Conservation (phyloP, 805 yeast species). For the Ogataea angusta region DNA sequence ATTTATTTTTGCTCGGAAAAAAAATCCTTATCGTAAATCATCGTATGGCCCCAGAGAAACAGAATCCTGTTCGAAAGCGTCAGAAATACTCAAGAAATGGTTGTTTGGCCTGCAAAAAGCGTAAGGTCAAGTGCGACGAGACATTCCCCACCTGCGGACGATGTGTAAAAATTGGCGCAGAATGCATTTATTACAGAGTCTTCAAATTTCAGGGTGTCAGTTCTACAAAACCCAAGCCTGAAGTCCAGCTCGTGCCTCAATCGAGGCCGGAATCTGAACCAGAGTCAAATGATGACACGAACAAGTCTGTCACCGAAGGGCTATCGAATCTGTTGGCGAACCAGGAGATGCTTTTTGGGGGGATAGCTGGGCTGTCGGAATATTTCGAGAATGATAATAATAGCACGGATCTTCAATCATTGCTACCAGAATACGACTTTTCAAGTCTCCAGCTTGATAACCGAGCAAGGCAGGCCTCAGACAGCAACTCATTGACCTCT, state of each 20-base stretch:
- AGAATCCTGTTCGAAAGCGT: constrained; percentile 23
- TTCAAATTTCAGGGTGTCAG: constrained; percentile 26
- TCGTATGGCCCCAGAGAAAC: constrained; percentile 3
- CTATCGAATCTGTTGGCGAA: constrained; percentile 18
- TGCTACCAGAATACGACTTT: constrained; percentile 14
- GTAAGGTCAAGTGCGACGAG: constrained; percentile 39
- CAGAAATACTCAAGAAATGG: constrained; percentile 40
- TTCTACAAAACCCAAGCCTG: background rate
- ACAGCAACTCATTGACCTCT: background rate
- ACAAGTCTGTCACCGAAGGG: constrained; percentile 11
- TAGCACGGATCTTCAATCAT: constrained; percentile 5
- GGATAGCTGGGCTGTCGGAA: constrained; percentile 16
- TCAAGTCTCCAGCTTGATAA: background rate
- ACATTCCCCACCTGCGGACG: constrained; percentile 35
- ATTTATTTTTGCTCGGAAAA: background rate
- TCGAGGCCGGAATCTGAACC: background rate
- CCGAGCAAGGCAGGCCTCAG: background rate
- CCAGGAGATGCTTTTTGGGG: constrained; percentile 26
- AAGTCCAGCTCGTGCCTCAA: background rate
- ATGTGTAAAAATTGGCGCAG: constrained; percentile 32
- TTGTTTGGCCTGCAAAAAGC: constrained; percentile 38
- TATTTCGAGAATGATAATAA: constrained; percentile 12
- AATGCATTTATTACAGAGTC: constrained; percentile 34
- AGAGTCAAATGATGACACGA: background rate
- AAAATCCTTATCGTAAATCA: background rate